Evolutionary conservation across 345 rosid genomes (phyloP).

Genomic region (Raphanus raphanistrum): DNA sequence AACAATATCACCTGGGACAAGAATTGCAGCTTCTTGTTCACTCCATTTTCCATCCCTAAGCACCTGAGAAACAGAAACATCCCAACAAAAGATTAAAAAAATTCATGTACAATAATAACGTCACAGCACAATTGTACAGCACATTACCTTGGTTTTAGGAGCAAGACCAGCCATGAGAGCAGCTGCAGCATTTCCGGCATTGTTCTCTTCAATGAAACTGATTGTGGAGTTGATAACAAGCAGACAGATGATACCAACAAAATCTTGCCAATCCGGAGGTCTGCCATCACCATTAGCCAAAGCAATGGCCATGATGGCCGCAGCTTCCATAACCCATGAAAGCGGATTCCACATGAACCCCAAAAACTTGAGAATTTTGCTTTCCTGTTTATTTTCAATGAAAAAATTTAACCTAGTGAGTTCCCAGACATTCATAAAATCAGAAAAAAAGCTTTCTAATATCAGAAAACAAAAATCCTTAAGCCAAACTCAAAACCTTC

Average conservation of each 20-base stretch:
- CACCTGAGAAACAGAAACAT: slow-evolving; percentile 34
- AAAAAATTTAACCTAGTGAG: slow-evolving; percentile 7
- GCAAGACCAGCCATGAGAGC: slow-evolving; percentile 50
- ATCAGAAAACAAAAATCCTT: slow-evolving; percentile 18
- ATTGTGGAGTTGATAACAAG: slow-evolving; percentile 45
- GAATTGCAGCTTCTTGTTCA: slow-evolving; percentile 49
- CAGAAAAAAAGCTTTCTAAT: neutral
- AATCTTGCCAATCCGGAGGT: slow-evolving; percentile 50
- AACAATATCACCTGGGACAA: slow-evolving; percentile 45
- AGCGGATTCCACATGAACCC: slow-evolving; percentile 50
- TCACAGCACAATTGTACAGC: neutral
- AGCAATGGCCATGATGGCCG: slow-evolving; percentile 47
- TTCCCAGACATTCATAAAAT: neutral
- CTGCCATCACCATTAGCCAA: slow-evolving; percentile 43
- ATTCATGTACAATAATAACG: neutral
- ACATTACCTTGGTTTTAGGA: slow-evolving; percentile 43
- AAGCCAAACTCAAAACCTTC: slow-evolving; percentile 34
- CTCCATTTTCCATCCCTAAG: slow-evolving; percentile 49
- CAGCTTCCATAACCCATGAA: slow-evolving; percentile 50
- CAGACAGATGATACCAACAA: slow-evolving; percentile 45
- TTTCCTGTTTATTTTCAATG: slow-evolving; percentile 20
- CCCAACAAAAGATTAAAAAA: neutral
- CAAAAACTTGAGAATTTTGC: slow-evolving; percentile 35
- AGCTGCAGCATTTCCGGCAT: slow-evolving; percentile 45
- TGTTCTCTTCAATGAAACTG: slow-evolving; percentile 47